Percentiles rank a stretch among this genome's conserved stretches.
Conservation (phyloP, 1,139 yeast species). For the Saccharomyces hybrid region DNA sequence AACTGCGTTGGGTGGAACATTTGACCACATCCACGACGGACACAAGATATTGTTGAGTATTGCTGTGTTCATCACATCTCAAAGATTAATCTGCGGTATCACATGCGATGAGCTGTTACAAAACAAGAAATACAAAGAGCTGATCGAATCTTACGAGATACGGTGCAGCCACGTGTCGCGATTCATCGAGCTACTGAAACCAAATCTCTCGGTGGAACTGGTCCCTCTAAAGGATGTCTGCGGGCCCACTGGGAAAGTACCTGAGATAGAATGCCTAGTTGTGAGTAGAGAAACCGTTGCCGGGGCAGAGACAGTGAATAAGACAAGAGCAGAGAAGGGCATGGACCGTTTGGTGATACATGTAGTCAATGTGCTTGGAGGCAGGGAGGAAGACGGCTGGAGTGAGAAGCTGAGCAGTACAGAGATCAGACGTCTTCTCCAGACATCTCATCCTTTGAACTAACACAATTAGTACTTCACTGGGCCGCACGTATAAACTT, state of each 20-base stretch:
- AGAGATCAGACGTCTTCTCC: slow-evolving; percentile 25
- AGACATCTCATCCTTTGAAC: not conserved
- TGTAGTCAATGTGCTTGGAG: slow-evolving; percentile 67
- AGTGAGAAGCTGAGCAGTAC: slow-evolving; percentile 83
- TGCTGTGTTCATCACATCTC: slow-evolving; percentile 53
- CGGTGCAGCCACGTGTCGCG: slow-evolving; percentile 42
- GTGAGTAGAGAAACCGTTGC: slow-evolving; percentile 70
- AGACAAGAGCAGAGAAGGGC: slow-evolving; percentile 36
- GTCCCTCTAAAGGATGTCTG: slow-evolving; percentile 74
- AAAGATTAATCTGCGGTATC: slow-evolving; percentile 65
- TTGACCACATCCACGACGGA: slow-evolving; percentile 94
- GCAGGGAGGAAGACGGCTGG: slow-evolving; percentile 49
- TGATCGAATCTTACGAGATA: slow-evolving; percentile 49
- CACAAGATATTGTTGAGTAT: slow-evolving; percentile 79
- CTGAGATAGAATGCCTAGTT: slow-evolving; percentile 69
- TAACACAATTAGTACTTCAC: not conserved
- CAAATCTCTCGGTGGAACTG: slow-evolving; percentile 38
- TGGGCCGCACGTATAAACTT: not conserved
- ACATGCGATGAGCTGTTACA: slow-evolving; percentile 70
- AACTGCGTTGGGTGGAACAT: slow-evolving; percentile 87
- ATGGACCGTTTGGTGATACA: slow-evolving; percentile 49
- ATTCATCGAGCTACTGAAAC: slow-evolving; percentile 45
- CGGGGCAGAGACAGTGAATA: slow-evolving; percentile 72
- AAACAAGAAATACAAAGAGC: slow-evolving; percentile 68
- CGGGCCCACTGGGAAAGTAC: slow-evolving; percentile 86